These are phyloP conservation scores for Leucoagaricus sp. DNA, from an alignment of 1,284 basidiomycete genomes.

Conservation along the genomic window DNA sequence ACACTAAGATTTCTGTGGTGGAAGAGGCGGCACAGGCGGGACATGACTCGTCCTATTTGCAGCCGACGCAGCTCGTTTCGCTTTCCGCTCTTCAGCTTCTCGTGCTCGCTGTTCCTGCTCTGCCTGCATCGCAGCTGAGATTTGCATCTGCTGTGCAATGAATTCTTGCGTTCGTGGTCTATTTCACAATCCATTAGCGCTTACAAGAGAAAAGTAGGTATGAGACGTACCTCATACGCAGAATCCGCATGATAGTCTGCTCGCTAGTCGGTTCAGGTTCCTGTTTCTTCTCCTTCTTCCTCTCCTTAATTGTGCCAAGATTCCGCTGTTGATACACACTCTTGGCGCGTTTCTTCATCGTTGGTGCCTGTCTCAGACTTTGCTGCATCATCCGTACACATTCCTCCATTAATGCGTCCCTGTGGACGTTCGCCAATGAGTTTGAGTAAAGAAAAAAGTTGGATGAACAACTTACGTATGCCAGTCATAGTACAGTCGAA, in stretches of 20 bases:
- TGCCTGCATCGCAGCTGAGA: conserved; percentile 72
- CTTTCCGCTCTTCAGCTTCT: conserved; percentile 54
- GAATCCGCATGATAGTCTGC: conserved; percentile 90
- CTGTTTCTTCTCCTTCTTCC: conserved; percentile 91
- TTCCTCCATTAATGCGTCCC: conserved; percentile 93
- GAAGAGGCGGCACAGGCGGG: conserved; percentile 27
- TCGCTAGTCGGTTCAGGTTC: conserved; percentile 74
- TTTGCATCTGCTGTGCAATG: conserved; percentile 84
- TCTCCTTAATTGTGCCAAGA: conserved; percentile 93
- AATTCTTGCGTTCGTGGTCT: conserved; percentile 87
- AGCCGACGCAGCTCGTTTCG: conserved; percentile 38
- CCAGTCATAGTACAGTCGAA: conserved; percentile 94
- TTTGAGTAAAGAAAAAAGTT: neutral
- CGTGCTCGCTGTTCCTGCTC: conserved; percentile 70
- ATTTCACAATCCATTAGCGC: conserved; percentile 15
- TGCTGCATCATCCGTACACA: conserved; percentile 93
- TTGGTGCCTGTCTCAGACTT: conserved; percentile 70
- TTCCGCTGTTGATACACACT: conserved; percentile 89
- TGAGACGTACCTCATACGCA: conserved; percentile 82
- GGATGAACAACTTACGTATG: conserved; percentile 60
- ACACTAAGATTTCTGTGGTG: conserved; percentile 17
- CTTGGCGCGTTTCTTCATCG: conserved; percentile 88
- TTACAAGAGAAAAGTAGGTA: conserved; percentile 2
- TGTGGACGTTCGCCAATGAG: conserved; percentile 4
- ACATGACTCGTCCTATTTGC: conserved; percentile 19